A percentile compares a stretch with the other conserved stretches of the same genome.
These are phyloP conservation scores for Didymellaceae sp. DNA, from an alignment of 2,329 filamentous ascomycete species.

Conservation along the genomic window DNA sequence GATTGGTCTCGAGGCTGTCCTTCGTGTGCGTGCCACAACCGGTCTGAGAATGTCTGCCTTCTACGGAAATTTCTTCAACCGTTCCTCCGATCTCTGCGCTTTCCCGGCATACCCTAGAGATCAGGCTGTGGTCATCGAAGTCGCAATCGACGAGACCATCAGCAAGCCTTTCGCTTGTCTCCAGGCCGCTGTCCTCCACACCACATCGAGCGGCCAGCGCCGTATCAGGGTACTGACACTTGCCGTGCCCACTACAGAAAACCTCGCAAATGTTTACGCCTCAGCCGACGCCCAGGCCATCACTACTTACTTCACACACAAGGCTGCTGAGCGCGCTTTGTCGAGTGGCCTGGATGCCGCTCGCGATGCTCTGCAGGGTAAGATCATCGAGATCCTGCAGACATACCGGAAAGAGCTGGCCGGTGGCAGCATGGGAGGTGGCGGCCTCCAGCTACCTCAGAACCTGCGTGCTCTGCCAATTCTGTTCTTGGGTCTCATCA, in stretches of 20 bases:
- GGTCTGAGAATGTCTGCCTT: conserved; percentile 96
- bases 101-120: conserved; percentile 98
- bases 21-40: conserved; percentile 92
- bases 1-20: conserved; percentile 93
- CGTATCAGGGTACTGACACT: conserved; percentile 94
- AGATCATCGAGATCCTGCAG: conserved; percentile 88
- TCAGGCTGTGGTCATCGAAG: conserved; percentile 96
- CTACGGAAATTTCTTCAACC: conserved; percentile 99
- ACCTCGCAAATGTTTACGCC: conserved; percentile 87
- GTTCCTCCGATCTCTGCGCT: conserved; percentile 94
- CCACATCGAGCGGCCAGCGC: conserved; percentile 95
- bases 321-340: conserved; percentile 89
- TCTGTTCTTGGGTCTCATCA: conserved; percentile 92
- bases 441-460: conserved; percentile 90
- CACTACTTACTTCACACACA: conserved; percentile 94
- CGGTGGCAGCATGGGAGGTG: conserved; percentile 90
- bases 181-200: conserved; percentile 91
- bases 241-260: conserved; percentile 89
- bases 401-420: conserved; percentile 98
- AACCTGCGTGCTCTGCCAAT: conserved; percentile 89
- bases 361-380: conserved; percentile 86
- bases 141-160: conserved; percentile 94
- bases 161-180: conserved; percentile 86
- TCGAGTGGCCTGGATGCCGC: conserved; percentile 88
- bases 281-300: conserved; percentile 95